phyloP scores from a whole-genome alignment of 2,329 filamentous ascomycete species.

The Aspergillus sp. region DNA sequence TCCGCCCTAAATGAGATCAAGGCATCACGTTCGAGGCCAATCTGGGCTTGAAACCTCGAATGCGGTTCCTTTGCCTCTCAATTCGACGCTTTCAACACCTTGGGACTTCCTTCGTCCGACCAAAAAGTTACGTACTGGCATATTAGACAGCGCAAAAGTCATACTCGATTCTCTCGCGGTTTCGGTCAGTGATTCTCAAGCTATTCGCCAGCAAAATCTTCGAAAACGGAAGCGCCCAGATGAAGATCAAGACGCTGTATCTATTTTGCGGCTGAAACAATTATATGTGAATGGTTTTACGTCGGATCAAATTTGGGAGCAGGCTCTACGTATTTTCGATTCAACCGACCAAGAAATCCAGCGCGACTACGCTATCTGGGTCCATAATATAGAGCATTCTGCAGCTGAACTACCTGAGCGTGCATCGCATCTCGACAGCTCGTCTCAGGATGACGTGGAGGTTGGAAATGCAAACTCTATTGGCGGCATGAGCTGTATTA shows the following conservation, averaged over 20 bases:
- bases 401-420: slow-evolving; percentile 3
- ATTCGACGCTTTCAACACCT: slow-evolving; percentile 57
- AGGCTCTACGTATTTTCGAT: slow-evolving; percentile 79
- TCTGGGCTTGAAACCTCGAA: not conserved
- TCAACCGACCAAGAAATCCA: slow-evolving; percentile 58
- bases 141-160: slow-evolving; percentile 73
- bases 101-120: slow-evolving; percentile 77
- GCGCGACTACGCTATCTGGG: slow-evolving; percentile 42
- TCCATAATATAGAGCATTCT: slow-evolving; percentile 20
- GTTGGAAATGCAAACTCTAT: slow-evolving; percentile 17
- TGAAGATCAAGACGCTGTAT: slow-evolving; percentile 44
- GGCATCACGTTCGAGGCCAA: not conserved
- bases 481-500: slow-evolving; percentile 15
- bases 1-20: not conserved
- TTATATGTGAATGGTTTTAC: slow-evolving; percentile 86
- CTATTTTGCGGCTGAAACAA: slow-evolving; percentile 73
- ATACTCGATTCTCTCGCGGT: slow-evolving; percentile 76
- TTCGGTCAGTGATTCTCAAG: slow-evolving; percentile 71
- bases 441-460: slow-evolving; percentile 13
- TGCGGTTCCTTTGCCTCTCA: slow-evolving; percentile 13
- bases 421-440: slow-evolving; percentile 2
- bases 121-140: slow-evolving; percentile 63
- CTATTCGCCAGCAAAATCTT: slow-evolving; percentile 63
- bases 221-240: slow-evolving; percentile 74
- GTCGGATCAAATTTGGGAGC: slow-evolving; percentile 89